These are phyloP conservation scores for Ulmus americana DNA, from an alignment of 331 rosid genomes.

Conservation along the genomic window DNA sequence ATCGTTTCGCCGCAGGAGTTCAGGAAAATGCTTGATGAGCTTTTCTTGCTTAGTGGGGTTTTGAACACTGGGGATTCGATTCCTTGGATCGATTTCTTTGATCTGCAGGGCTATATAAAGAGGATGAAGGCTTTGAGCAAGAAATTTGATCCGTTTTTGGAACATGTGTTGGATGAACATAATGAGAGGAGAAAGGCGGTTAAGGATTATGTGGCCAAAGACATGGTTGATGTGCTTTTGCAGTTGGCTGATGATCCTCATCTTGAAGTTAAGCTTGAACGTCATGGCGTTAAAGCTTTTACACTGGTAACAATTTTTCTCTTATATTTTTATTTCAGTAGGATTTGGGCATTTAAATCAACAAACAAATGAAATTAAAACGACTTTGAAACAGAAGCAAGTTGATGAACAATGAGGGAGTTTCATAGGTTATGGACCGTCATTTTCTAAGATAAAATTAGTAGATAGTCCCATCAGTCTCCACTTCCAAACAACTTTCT, in stretches of 20 bases:
- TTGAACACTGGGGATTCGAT: constrained; percentile 62
- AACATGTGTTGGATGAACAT: constrained; percentile 76
- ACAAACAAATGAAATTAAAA: no score
- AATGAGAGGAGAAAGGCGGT: constrained; percentile 33
- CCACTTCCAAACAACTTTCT: neutral
- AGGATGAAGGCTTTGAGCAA: constrained; percentile 66
- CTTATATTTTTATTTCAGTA: no score
- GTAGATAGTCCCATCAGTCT: no score
- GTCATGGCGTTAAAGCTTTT: constrained; percentile 68
- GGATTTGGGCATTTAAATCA: no score
- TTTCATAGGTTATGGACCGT: no score
- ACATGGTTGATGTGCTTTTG: constrained; percentile 73
- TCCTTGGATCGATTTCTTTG: constrained; percentile 69
- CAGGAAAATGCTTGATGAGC: constrained; percentile 68
- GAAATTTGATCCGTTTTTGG: constrained; percentile 61
- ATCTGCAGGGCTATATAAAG: constrained; percentile 65
- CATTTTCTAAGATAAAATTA: no score
- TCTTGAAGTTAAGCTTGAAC: constrained; percentile 65
- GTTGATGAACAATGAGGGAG: no score
- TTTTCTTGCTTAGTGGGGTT: constrained; percentile 61
- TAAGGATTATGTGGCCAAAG: constrained; percentile 42
- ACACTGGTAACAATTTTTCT: constrained; percentile 41
- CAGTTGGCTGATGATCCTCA: constrained; percentile 52
- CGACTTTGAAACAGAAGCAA: no score
- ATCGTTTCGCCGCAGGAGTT: constrained; percentile 54